phyloP scores from a whole-genome alignment of 1,139 yeast genomes.

The Torulaspora globosa region DNA sequence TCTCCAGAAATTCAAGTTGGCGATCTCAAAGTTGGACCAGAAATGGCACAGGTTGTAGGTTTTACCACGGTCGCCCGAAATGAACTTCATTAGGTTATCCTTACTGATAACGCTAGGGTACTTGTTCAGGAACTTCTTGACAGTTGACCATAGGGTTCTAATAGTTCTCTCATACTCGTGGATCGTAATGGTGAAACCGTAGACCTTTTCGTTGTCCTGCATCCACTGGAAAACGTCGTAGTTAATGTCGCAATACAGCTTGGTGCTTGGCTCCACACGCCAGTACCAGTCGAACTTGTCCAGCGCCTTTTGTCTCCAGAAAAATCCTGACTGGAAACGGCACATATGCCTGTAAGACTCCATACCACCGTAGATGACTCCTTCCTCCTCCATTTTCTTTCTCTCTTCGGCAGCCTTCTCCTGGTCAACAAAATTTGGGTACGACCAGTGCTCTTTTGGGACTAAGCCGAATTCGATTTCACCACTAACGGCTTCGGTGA shows the following conservation, averaged over 20 bases:
- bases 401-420: conserved; percentile 54
- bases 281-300: conserved; percentile 80
- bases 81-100: conserved; percentile 66
- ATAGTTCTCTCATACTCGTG: conserved; percentile 80
- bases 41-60: conserved; percentile 77
- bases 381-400: conserved; percentile 45
- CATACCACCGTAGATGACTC: conserved; percentile 59
- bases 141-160: conserved; percentile 75
- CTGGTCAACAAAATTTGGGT: conserved; percentile 58
- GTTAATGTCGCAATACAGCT: conserved; percentile 71
- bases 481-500: conserved; percentile 12
- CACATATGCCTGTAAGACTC: conserved; percentile 83
- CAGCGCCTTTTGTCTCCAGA: conserved; percentile 73
- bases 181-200: conserved; percentile 76
- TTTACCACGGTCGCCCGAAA: conserved; percentile 62
- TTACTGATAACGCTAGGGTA: conserved; percentile 62
- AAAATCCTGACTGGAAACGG: conserved; percentile 86
- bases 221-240: conserved; percentile 79
- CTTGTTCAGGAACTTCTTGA: conserved; percentile 59
- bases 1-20: conserved; percentile 70
- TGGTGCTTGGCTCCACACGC: conserved; percentile 89
- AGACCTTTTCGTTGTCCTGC: conserved; percentile 68
- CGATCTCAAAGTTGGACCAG: conserved; percentile 87
- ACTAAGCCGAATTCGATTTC: conserved; percentile 17
- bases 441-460: conserved; percentile 50